Base-by-base conservation (phyloP, 805 yeast species). In the Candida adriatica region DNA sequence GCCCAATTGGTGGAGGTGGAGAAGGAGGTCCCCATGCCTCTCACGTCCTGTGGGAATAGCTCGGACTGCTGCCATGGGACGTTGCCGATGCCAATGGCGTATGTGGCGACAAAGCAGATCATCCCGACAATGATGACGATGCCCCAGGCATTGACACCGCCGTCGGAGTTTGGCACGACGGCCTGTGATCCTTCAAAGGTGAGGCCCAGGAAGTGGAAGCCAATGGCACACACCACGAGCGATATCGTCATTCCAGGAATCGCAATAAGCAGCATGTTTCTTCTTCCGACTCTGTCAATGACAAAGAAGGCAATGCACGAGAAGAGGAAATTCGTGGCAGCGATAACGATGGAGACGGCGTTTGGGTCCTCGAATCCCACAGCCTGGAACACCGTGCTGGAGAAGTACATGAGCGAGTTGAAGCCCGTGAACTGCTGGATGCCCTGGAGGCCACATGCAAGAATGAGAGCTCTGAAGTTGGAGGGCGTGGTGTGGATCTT, bases 61-160 rank as follows among this genome's bases (percentile, higher is more conserved):
- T 90, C 98, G 35, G 90, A 81, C 54, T 92, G 96, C 55, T 90
- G 95, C 98, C 98, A 90, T 35, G 97, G 96, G 34, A 86, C 92
- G 57, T 90, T 88, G 61, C 98, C 98, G 45, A 88, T 84, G 45
- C 97, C 97, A 44, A 85, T 65, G 29, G 96, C 95, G 55, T 88
- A 90, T 33, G 80, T 76, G 3, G 95, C 96, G 27, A 88, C 96
- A 53, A 67, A 92, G 24, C 75, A 56, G 42, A 90, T 85, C 84
- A 88, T 87, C 32, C 86, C 78, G 23, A 87, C 68, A 42, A 92
- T 80, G 34, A 90, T 75, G 11, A 88, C 77, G 40, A 83, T 73
- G 14, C 96, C 95, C 96, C 96, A 88, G 3, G 86, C 77, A 18
- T 75, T 61, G 33, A 79, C 75, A 7, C 39, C 22, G 14, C 63